Percentiles rank a stretch among this genome's conserved stretches.
Conservation (phyloP, 441 rosid genomes). For the Hura crepitans region DNA sequence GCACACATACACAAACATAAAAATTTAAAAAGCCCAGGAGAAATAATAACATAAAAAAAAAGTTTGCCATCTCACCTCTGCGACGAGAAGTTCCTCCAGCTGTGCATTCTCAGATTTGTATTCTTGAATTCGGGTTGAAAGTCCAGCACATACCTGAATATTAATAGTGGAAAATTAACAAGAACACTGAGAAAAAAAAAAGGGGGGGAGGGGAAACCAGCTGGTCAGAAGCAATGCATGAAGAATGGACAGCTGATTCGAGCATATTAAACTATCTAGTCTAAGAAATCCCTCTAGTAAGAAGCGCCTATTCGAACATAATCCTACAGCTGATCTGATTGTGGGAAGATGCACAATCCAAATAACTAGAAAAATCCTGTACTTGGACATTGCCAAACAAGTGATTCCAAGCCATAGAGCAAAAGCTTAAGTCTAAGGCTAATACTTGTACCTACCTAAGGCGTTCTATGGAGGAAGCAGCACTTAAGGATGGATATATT, state of each 20-base stretch:
- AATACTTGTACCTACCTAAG: neutral
- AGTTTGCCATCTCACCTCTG: conserved; percentile 58
- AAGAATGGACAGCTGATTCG: neutral
- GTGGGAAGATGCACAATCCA: conserved; percentile 10
- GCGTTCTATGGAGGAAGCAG: neutral
- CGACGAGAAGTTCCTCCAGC: conserved; percentile 93
- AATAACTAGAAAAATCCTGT: neutral
- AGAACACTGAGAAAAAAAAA: neutral
- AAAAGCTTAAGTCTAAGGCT: neutral
- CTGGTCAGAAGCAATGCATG: neutral
- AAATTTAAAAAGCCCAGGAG: conserved; percentile 10
- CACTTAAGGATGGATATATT: neutral
- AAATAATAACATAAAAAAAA: conserved; percentile 17
- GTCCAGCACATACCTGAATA: conserved; percentile 87
- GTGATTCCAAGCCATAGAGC: neutral
- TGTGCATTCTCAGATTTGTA: conserved; percentile 95
- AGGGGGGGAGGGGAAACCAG: too few species aligned
- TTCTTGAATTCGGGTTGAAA: conserved; percentile 94
- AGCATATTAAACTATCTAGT: neutral
- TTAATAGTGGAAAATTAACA: conserved; percentile 18
- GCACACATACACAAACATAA: conserved; percentile 18
- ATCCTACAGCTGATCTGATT: neutral
- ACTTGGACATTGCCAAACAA: neutral
- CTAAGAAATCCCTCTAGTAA: neutral
- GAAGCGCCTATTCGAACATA: conserved; percentile 4